Evolutionary conservation across 495 filamentous ascomycete species (phyloP), one percentile per base, ranked within the genome.

Genomic region (Annulohypoxylon bovei): DNA sequence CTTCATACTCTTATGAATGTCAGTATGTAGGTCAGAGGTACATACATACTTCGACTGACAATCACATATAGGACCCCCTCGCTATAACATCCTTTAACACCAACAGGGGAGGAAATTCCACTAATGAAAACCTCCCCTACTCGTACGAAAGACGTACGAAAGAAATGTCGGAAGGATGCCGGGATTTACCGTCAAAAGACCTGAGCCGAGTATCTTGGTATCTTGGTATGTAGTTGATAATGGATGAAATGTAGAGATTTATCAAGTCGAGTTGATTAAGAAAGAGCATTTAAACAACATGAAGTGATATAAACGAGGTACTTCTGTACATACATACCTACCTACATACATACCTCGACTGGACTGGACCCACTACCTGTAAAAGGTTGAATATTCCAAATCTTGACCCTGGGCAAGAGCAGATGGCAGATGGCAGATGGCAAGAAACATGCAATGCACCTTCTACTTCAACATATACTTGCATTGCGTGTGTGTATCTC

Each of bases 301-400:
- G n/a, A n/a, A 37, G 23, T 4, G 35, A 58, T 58, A 37, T 50
- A 63, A 63, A 40, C 54, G 60, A 53, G 42, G 60, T 63, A 47
- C 32, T 7, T 49, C 18, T 2, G 49, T 53, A 55, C 23, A 16
- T 60, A 35, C 27, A 2, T 50, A 39, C 4, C 32, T 57, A 56
- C 20, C 6, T 7, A 56, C 18, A 12, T 30, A 32, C 28, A 11
- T 55, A 23, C 32, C 30, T 32, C 39, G 52, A 3, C 22, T 4
- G 7, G 9, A 20, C 18, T 9, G 22, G 62, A 53, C 42, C 50
- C 59, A 57, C 42, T 37, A 22, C 5, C 33, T 33, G 49, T 20
- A 44, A 49, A 33, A 57, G 39, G 42, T 14, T 22, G 18, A 46
- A 54, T 69, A 70, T 70, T 70, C 67, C 67, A 70, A 70, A 70